Base-by-base conservation (phyloP, 495 filamentous ascomycete species). In the Aspergillus ostianus region DNA sequence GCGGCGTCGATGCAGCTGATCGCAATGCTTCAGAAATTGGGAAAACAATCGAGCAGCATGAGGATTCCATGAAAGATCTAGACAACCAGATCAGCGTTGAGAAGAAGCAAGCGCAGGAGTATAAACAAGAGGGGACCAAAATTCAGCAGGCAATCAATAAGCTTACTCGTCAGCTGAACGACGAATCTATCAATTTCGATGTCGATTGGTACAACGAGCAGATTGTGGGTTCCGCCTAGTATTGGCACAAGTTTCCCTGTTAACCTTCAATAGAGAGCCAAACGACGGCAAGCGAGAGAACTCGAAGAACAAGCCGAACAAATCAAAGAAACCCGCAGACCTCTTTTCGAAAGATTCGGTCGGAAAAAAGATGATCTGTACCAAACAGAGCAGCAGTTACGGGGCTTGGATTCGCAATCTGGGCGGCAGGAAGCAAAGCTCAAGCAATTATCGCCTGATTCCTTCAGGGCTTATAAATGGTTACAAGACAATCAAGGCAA, bases 401-500 rank as follows among this genome's bases (percentile, higher is more conserved):
- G 71, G 30, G 76, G 70, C 27, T 76, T 97, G 27, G 80, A 92
- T 47, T 93, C 93, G 2, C 85, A 89, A 57, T 80, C 85, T 21
- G 94, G 94, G 13, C 89, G 90, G 64, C 87, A 90, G 58, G 80
- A 87, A 59, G 82, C 65, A 47, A 85, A 87, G 63, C 78, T 97
- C 10, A 73, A 72, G 44, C 69, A 63, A 7, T 2, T 77, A 2
- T 87, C 88, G 4, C 47, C 30, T 0, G 90, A 98, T 56, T 85
- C 88, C 3, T 74, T 78, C 12, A 79, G 68, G 64, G 88, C 86
- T 21, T 97, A 92, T 85, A 80, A 85, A 50, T 98, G 92, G 90
- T 73, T 97, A 57, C 80, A 87, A 61, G 68, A 85, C 3, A 85
- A 98, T 70, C 84, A 81, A 47, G 70, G 83, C 63, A 69, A 80